Evolutionary conservation across 805 yeast genomes (phyloP), one percentile per base, ranked within the genome.

Genomic region (Nakazawaea ishiwadae): DNA sequence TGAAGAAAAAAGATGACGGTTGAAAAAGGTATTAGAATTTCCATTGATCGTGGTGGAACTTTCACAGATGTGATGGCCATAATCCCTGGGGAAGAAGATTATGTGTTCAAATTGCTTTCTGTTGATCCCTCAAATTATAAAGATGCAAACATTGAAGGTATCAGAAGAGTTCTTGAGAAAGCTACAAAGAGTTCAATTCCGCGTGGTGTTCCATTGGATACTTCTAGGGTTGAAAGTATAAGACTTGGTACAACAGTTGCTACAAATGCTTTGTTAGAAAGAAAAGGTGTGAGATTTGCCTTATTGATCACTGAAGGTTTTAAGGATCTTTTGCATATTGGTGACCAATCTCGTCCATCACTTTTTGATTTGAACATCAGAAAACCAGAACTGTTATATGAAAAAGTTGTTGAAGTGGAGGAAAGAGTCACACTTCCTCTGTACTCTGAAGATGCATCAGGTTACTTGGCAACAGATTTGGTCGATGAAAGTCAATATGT

Each of bases 241-340:
- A 55, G 75, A 24, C 58, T 71, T 61, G 77, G 76, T 3, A 71
- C 76, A 23, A 71, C 77, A 1, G 76, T 71, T 7, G 78, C 79
- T 4, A 73, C 79, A 28, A 73, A 73, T 51, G 79, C 79, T 0
- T 56, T 73, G 34, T 59, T 73, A 37, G 78, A 73, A 48, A 57
- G 78, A 44, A 71, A 73, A 50, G 79, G 79, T 42, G 77, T 70
- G 1, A 52, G 54, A 28, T 74, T 72, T 36, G 68, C 73, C 4
- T 52, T 73, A 29, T 51, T 73, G 20, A 71, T 77, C 20, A 70
- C 79, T 3, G 66, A 65, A 48, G 79, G 77, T 0, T 73, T 72
- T 58, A 66, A 65, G 51, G 79, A 73, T 40, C 67, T 73, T 9
- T 55, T 73, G 48, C 62, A 57, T n/a, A 73, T 73, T 44, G 78